Percentiles rank a stretch among this genome's conserved stretches.
phyloP scores from a whole-genome alignment of 345 rosid species.

The Orychophragmus violaceus region DNA sequence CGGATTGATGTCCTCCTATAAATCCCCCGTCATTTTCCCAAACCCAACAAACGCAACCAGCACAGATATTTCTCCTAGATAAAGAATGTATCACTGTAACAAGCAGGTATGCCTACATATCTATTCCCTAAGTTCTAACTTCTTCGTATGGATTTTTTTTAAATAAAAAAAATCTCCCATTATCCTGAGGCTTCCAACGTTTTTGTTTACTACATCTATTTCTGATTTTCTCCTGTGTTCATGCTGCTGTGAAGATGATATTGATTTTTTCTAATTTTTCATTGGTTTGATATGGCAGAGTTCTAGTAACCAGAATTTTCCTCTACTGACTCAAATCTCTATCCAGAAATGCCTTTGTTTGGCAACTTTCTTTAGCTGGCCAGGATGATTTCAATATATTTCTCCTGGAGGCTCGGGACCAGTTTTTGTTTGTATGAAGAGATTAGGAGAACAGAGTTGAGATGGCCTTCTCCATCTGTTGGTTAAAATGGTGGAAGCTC shows the following conservation, averaged over 20 bases:
- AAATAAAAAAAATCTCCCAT: too few relatives aligned
- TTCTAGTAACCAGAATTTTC: slow-evolving; percentile 30
- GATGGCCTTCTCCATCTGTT: neutral
- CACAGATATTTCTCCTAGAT: too few relatives aligned
- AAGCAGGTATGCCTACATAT: slow-evolving; percentile 45
- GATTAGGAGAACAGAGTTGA: neutral
- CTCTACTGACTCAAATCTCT: slow-evolving; percentile 5
- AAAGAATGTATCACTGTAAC: slow-evolving; percentile 65
- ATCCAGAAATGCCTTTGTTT: neutral
- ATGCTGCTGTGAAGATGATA: too few relatives aligned
- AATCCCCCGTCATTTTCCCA: too few relatives aligned
- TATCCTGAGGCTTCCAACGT: neutral
- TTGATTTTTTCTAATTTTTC: neutral
- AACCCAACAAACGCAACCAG: too few relatives aligned
- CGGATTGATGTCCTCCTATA: too few relatives aligned
- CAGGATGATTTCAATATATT: neutral
- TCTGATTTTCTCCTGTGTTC: too few relatives aligned
- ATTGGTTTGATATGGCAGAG: slow-evolving; percentile 23
- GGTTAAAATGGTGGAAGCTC: slow-evolving; percentile 3
- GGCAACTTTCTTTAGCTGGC: neutral
- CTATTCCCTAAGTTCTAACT: neutral
- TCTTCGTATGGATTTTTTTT: too few relatives aligned
- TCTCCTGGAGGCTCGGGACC: neutral
- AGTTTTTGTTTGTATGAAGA: neutral
- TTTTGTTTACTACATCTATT: too few relatives aligned